Evolutionary conservation across 139 green algal species (phyloP), one percentile per base, ranked within the genome.

Genomic region (Closterium sp.): DNA sequence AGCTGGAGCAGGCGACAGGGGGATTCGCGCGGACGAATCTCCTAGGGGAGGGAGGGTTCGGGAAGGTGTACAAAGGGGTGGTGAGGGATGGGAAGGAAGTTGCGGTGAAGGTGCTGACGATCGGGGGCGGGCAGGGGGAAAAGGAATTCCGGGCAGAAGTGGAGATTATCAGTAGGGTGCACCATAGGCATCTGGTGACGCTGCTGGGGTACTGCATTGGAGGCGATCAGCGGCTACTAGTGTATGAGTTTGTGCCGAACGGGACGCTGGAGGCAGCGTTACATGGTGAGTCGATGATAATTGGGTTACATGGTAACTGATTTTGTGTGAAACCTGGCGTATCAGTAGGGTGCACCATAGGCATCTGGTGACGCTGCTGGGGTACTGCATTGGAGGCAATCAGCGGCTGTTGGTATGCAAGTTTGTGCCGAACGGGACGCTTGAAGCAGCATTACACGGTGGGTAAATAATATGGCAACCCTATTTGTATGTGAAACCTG

Each of bases 221-320:
- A 70, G 87, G 32, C 70, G 88, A 95, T 85, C 85, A 90, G 17
- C 79, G 73, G n/a, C 70, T 87, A 11, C 45, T 95, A 13, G 87
- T 95, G 30, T 95, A 95, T 89, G 91, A 95, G 31, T 95, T 88
- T 84, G 29, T 95, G 31, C 28, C 34, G 29, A 95, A 95, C 22
- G 93, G 93, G 0, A 95, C 30, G 1, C 86, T 95, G 24, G 88
- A 93, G 9, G 24, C 30, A 30, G 30, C 86, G 6, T 62, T 95
- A 1, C 93, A 95, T 50, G 92, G 89, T 94, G 28, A 88, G 91
- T 62, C 73, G 13, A 45, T 9, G 24, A 9, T 42, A n/a, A n/a
- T n/a, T n/a, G n/a, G 9, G 87, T 62, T 62, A 62, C 42, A 7
- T 62, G 42, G 42, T 62, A 62, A 62, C 42, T n/a, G n/a, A n/a